Conservation (phyloP, 306 rosid genomes). For the Sicyos edulis region DNA sequence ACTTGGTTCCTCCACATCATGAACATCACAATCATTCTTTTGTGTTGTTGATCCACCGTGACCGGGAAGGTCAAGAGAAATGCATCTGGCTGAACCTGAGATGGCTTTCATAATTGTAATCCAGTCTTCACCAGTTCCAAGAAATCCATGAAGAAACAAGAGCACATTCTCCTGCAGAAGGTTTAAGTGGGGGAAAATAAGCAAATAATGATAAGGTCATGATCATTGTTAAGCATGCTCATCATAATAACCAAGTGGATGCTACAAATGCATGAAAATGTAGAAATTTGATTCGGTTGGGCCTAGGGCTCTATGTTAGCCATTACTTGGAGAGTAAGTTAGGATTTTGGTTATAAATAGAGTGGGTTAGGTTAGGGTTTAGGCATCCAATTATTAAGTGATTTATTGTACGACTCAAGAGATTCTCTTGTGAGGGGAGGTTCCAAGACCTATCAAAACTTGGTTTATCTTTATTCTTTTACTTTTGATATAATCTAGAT, state of each 20-base stretch:
- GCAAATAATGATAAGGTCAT: conserved; percentile 23
- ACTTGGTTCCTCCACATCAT: conserved; percentile 30
- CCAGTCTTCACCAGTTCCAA: conserved; percentile 94
- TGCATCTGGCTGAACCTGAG: conserved; percentile 74
- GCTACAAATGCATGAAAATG: not conserved
- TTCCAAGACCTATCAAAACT: no score
- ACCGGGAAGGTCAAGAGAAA: conserved; percentile 87
- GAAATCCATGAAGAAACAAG: conserved; percentile 90
- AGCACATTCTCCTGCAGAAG: conserved; percentile 62
- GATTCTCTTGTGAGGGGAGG: no score
- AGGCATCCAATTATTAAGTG: no score
- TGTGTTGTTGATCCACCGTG: conserved; percentile 62
- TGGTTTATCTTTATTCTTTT: no score
- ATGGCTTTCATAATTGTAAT: conserved; percentile 64
- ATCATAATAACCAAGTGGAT: not conserved
- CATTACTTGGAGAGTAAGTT: no score
- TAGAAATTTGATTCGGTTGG: no score
- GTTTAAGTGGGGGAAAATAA: conserved; percentile 29
- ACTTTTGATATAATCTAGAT: no score
- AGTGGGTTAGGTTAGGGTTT: no score
- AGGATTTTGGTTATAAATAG: no score
- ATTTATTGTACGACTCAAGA: no score
- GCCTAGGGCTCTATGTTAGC: no score
- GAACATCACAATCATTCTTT: conserved; percentile 25
- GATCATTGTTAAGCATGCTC: not conserved